phyloP scores from a whole-genome alignment of 768 basidiomycete genomes.

The Boletellus ananas region DNA sequence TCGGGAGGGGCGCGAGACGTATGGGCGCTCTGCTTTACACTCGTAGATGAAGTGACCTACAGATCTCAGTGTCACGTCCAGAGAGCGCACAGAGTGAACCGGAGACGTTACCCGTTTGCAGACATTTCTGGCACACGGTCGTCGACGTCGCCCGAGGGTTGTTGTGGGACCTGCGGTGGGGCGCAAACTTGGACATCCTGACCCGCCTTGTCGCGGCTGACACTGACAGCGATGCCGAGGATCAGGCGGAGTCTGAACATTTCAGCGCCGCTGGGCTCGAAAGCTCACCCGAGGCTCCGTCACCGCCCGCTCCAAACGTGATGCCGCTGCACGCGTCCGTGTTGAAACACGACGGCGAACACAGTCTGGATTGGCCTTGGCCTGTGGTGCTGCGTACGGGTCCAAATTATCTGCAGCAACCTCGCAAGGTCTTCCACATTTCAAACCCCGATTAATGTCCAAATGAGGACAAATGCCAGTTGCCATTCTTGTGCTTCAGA shows the following conservation, averaged over 20 bases:
- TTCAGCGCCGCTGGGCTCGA: neutral
- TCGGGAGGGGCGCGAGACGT: conserved; percentile 85
- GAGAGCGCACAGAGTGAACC: no score
- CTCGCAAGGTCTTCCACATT: neutral
- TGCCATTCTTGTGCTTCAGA: conserved; percentile 7
- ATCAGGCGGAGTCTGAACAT: conserved; percentile 9
- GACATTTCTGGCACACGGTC: conserved; percentile 82
- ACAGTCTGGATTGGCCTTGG: no score
- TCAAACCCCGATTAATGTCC: neutral
- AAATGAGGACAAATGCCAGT: neutral
- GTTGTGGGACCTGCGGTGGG: conserved; percentile 60
- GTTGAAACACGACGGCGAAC: no score
- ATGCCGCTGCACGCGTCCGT: no score
- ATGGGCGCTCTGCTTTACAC: conserved; percentile 79
- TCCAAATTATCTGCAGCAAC: no score
- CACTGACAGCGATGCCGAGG: neutral
- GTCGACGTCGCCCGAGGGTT: conserved; percentile 59
- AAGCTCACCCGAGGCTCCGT: neutral
- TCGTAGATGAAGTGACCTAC: conserved; percentile 88
- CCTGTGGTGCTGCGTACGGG: no score
- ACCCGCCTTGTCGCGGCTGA: no score
- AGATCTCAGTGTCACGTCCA: neutral
- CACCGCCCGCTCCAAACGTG: no score
- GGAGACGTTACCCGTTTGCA: conserved; percentile 49
- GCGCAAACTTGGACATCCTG: conserved; percentile 76